Base-by-base conservation (phyloP, 1,284 basidiomycete genomes). In the Stereum hirsutum region DNA sequence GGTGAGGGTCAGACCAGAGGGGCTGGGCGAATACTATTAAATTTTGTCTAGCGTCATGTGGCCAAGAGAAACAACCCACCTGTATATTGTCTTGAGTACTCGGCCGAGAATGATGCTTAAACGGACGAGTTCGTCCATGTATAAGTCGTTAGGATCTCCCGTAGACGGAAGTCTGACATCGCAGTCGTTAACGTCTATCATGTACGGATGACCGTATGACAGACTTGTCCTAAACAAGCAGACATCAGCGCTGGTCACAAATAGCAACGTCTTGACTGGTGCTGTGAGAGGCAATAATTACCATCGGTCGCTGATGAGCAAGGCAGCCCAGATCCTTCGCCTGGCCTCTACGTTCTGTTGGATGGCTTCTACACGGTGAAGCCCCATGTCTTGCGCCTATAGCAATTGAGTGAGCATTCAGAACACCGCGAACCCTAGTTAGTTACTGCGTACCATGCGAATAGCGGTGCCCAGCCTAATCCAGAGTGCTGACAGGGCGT, bases 111-210 rank as follows among this genome's bases (percentile, higher is more conserved):
- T 70, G 48, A 95, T 81, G 45, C 88, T 89, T 43, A 97, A 66
- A 47, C 91, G 82, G 46, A 93, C 81, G 49, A 95, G 78, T 63
- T 93, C 88, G 52, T 86, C 81, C 69, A 89, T 75, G 61, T 89
- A 89, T 49, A 81, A 66, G 51, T 83, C 79, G 33, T 77, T 71
- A 17, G 75, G 71, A 53, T 87, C 79, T 14, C 74, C 88, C 41
- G 80, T 87, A 52, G 72, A 89, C 4, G 90, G 91, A 27, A 95
- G 66, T 34, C 91, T 80, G 11, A 88, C 86, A 60, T 97, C 93
- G 61, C 93, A 97, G 61, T 96, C 93, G 51, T 85, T 79, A 3
- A 96, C 77, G 59, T 95, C 89, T 51, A 96, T 92, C 80, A 93
- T 86, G 59, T 82, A 84, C 2, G 93, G 89, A 53, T 89, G 86